Evolutionary conservation across 2,329 filamentous ascomycete species (phyloP).

Genomic region (Aureobasidium sp.): DNA sequence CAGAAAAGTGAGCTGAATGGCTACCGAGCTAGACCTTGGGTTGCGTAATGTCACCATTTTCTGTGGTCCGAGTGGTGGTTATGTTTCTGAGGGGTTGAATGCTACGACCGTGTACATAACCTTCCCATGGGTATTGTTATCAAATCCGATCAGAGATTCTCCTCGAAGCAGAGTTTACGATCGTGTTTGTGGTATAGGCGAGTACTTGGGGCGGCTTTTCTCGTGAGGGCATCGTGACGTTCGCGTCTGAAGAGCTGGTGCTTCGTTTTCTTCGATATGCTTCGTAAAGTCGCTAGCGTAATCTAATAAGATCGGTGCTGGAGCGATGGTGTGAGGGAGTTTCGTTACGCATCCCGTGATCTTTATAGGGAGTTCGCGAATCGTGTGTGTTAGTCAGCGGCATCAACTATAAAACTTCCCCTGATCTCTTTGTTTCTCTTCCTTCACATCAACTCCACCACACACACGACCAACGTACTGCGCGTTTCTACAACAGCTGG

Average conservation of each 20-base stretch:
- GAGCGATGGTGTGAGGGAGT: not conserved
- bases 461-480: not conserved
- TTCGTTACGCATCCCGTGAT: not conserved
- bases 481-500: not conserved
- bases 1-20: no score
- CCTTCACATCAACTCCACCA: no score
- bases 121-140: not conserved
- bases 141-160: not conserved
- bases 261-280: not conserved
- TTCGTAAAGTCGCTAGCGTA: not conserved
- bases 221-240: not conserved
- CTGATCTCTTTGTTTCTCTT: not conserved
- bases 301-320: not conserved
- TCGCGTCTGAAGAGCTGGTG: not conserved
- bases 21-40: no score
- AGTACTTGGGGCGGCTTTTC: not conserved
- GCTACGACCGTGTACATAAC: not conserved
- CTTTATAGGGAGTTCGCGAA: not conserved
- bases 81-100: no score
- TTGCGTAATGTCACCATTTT: no score
- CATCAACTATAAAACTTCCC: not conserved
- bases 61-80: no score
- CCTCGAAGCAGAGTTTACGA: not conserved
- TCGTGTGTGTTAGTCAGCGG: not conserved
- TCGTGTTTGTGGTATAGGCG: not conserved